These are phyloP conservation scores for Scytalidium lignicola DNA, from an alignment of 2,329 filamentous ascomycete genomes.

Conservation along the genomic window DNA sequence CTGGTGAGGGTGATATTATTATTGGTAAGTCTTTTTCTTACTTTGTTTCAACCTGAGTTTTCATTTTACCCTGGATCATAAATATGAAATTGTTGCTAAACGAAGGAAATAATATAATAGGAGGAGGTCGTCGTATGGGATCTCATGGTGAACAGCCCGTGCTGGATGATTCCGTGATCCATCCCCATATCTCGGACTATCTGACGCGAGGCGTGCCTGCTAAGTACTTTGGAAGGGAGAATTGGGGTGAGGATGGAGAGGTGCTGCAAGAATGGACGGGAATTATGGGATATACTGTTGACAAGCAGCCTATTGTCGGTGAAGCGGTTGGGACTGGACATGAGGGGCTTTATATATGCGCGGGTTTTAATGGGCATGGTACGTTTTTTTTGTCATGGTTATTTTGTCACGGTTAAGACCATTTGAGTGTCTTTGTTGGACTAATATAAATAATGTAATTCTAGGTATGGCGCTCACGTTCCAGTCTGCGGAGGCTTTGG, in stretches of 20 bases:
- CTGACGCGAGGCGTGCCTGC: constrained; percentile 22
- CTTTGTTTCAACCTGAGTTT: background rate
- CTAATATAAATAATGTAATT: too few relatives aligned
- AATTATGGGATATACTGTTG: constrained; percentile 51
- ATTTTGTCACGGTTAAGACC: too few relatives aligned
- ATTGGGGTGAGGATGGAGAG: constrained; percentile 44
- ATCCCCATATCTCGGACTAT: constrained; percentile 18
- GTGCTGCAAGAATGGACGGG: constrained; percentile 47
- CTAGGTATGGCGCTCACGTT: constrained; percentile 18
- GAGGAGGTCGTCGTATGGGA: constrained; percentile 16
- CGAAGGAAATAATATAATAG: constrained; percentile 7
- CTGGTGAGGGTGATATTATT: constrained; percentile 28
- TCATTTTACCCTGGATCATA: background rate
- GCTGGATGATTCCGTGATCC: constrained; percentile 23
- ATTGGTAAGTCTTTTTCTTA: constrained; percentile 9
- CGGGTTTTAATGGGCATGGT: constrained; percentile 22
- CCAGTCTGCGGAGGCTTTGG: constrained; percentile 16
- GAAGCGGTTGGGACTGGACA: constrained; percentile 34
- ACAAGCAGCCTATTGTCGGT: constrained; percentile 49
- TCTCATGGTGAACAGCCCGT: constrained; percentile 15
- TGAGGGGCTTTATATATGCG: constrained; percentile 22
- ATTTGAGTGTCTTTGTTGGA: too few relatives aligned
- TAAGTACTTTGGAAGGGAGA: constrained; percentile 25
- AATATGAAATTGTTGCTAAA: too few relatives aligned
- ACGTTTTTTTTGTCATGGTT: background rate